Evolutionary conservation across 148 eudicot species (phyloP), one percentile per base, ranked within the genome.

Genomic region (Camellia japonica): DNA sequence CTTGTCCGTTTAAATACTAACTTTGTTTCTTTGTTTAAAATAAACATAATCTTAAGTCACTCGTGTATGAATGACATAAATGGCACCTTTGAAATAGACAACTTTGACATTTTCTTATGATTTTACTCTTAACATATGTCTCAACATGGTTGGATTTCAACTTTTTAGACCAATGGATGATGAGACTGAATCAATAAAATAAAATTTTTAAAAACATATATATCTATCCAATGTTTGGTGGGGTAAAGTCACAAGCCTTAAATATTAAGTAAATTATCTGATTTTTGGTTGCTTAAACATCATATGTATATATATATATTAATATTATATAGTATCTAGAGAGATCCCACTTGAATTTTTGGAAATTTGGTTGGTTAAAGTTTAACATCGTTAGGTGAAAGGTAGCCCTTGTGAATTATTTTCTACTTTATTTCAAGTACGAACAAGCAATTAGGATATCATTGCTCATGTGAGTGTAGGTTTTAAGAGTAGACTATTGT

Each of bases 331-430:
- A 30, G 38, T 30, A 78, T 77, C 77, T 73, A 78, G 59, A 71
- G 47, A 54, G 82, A 78, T 83, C 86, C 86, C 82, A 79, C 82
- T 81, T 76, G 65, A 75, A 42, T 65, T 41, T n/a, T 80, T 76
- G 75, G 60, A 72, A 82, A 75, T 56, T 30, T 83, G 76, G 86
- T 89, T 83, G 80, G 89, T 84, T 83, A 75, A 76, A 62, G 71
- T 81, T 80, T 84, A 79, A 86, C 91, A 81, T 88, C 91, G 77
- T 81, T 85, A 80, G 84, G 86, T 81, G 68, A 68, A 82, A 78
- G 80, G 81, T 80, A 20, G n/a, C 79, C 75, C 54, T 59, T 77
- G 63, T 42, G 20, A 43, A 46, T 77, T 58, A 20, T 72, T 71
- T 72, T 15, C 63, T 41, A 61, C 46, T 67, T 55, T 42, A 73